These are phyloP conservation scores for Schwanniomyces etchellsii DNA, from an alignment of 1,139 yeast species.

Conservation along the genomic window DNA sequence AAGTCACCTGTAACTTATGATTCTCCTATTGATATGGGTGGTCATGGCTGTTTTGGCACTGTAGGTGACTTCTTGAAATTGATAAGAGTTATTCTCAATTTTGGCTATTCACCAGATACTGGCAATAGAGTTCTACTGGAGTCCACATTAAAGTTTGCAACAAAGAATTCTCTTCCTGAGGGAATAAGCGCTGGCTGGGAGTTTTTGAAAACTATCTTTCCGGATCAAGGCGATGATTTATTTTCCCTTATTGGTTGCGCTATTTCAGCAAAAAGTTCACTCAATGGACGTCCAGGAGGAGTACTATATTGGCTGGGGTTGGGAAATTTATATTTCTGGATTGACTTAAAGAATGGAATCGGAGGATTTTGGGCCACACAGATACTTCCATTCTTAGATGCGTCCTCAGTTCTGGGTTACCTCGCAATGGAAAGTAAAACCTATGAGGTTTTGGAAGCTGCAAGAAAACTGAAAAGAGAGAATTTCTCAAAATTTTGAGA, in stretches of 20 bases:
- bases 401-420: conserved; percentile 10
- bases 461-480: no score
- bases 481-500: no score
- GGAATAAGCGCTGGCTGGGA: conserved; percentile 17
- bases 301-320: conserved; percentile 42
- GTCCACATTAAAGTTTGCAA: conserved; percentile 27
- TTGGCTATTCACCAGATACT: conserved; percentile 37
- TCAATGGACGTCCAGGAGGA: conserved; percentile 37
- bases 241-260: conserved; percentile 71
- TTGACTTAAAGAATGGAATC: conserved; percentile 34
- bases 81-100: conserved; percentile 41
- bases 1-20: conserved; percentile 15
- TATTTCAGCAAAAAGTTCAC: conserved; percentile 43
- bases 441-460: conserved; percentile 12
- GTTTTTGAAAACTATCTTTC: conserved; percentile 9
- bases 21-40: conserved; percentile 41
- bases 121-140: conserved; percentile 26
- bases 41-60: conserved; percentile 43
- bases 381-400: conserved; percentile 26
- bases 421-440: conserved; percentile 13
- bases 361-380: conserved; percentile 42
- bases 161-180: conserved; percentile 29
- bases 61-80: conserved; percentile 40
- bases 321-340: conserved; percentile 43
- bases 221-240: conserved; percentile 50